phyloP scores from a whole-genome alignment of 2,329 filamentous ascomycete genomes.

The Keithomyces neogunnii region DNA sequence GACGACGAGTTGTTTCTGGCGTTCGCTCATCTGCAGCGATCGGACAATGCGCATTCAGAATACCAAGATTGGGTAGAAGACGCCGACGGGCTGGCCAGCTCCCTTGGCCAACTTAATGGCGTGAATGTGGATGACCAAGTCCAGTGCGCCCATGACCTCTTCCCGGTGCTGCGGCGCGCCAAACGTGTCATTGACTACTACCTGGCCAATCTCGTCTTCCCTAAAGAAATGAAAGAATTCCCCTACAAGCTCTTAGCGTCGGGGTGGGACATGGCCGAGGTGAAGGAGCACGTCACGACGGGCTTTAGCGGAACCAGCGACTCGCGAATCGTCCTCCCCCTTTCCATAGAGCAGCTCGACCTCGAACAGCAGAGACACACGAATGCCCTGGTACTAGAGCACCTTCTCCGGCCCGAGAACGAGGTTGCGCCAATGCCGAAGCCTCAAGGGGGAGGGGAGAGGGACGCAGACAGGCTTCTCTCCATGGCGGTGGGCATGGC shows the following conservation, averaged over 20 bases:
- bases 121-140: conserved; percentile 1
- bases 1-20: background rate
- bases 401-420: background rate
- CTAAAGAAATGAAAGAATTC: conserved; percentile 52
- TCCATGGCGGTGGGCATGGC: background rate
- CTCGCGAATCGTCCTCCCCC: conserved; percentile 47
- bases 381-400: conserved; percentile 49
- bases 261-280: conserved; percentile 46
- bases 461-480: background rate
- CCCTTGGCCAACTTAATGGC: background rate
- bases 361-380: conserved; percentile 47
- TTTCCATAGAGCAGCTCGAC: conserved; percentile 54
- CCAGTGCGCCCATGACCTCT: background rate
- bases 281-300: conserved; percentile 35
- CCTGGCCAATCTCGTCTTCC: conserved; percentile 39
- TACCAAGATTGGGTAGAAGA: background rate
- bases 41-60: background rate
- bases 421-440: too few relatives aligned
- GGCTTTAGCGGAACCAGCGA: conserved; percentile 70
- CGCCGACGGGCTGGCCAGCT: background rate
- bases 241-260: conserved; percentile 51
- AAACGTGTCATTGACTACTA: background rate
- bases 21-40: background rate
- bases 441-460: background rate
- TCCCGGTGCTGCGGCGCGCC: background rate